These are phyloP conservation scores for Plantago coronopus DNA, from an alignment of 305 asterid genomes.

Conservation along the genomic window DNA sequence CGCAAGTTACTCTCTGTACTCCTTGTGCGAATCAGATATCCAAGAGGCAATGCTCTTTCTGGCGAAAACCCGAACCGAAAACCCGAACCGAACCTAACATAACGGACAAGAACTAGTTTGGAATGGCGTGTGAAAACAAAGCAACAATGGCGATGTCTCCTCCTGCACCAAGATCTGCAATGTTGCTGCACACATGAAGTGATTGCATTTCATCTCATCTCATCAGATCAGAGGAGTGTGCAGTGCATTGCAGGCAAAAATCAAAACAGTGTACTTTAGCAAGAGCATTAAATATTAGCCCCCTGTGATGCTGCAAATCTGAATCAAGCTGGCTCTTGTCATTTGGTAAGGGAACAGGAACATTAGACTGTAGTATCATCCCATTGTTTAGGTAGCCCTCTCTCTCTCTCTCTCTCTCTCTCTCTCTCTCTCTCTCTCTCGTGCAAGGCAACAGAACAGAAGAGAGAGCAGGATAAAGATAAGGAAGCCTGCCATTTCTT, in stretches of 20 bases:
- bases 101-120: slow-evolving; percentile 19
- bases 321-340: slow-evolving; percentile 20
- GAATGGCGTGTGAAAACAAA: slow-evolving; percentile 2
- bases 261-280: slow-evolving; percentile 9
- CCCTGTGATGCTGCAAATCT: slow-evolving; percentile 20
- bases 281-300: slow-evolving; percentile 24
- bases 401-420: too few relatives aligned
- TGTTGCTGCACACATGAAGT: slow-evolving; percentile 11
- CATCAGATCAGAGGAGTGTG: too few relatives aligned
- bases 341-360: slow-evolving; percentile 24
- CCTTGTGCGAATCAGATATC: too few relatives aligned
- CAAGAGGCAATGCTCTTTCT: slow-evolving; percentile 25
- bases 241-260: too few relatives aligned
- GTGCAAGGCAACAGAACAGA: too few relatives aligned
- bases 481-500: too few relatives aligned
- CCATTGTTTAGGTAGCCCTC: background rate
- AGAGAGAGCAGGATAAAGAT: too few relatives aligned
- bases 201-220: too few relatives aligned
- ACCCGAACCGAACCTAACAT: too few relatives aligned
- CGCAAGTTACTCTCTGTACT: too few relatives aligned
- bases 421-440: too few relatives aligned
- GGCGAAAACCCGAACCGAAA: slow-evolving; percentile 19
- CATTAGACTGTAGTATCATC: slow-evolving; percentile 7
- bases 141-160: slow-evolving; percentile 2
- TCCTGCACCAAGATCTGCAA: slow-evolving; percentile 14